A percentile compares a stretch with the other conserved stretches of the same genome.
Conservation (phyloP, 192 early-diverging fungal genomes). For the Entomortierella parvispora region DNA sequence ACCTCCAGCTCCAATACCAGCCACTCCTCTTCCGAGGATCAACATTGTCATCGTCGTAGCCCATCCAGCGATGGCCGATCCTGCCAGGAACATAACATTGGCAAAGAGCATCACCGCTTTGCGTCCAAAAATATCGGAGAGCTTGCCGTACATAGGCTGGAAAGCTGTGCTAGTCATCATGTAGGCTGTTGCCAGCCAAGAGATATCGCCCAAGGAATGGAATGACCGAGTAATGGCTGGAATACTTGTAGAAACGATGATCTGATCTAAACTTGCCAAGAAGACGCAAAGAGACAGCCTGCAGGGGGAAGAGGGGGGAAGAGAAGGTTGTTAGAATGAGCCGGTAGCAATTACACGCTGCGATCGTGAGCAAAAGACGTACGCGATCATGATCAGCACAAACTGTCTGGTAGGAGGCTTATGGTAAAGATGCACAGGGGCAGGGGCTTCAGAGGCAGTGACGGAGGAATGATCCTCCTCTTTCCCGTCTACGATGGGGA, state of each 20-base stretch:
- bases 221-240: constrained; percentile 72
- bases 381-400: constrained; percentile 45
- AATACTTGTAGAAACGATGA: constrained; percentile 77
- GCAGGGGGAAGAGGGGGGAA: background rate
- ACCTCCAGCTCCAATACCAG: constrained; percentile 74
- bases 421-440: constrained; percentile 17
- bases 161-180: constrained; percentile 63
- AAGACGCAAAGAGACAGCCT: constrained; percentile 61
- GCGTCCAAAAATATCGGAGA: constrained; percentile 83
- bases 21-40: constrained; percentile 67
- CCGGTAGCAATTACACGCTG: background rate
- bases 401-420: constrained; percentile 47
- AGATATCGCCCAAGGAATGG: constrained; percentile 60
- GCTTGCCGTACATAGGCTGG: constrained; percentile 57
- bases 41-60: constrained; percentile 71
- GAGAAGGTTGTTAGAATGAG: no score
- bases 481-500: background rate
- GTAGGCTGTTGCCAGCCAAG: constrained; percentile 75
- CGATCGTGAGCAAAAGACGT: background rate
- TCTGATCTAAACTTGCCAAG: constrained; percentile 75
- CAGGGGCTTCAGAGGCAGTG: constrained; percentile 19
- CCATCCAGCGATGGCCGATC: constrained; percentile 60
- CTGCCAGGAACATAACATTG: constrained; percentile 59
- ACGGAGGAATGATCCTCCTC: constrained; percentile 29
- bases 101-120: constrained; percentile 63